Conservation (phyloP, 805 yeast genomes). For the Scheffersomyces ergatensis region DNA sequence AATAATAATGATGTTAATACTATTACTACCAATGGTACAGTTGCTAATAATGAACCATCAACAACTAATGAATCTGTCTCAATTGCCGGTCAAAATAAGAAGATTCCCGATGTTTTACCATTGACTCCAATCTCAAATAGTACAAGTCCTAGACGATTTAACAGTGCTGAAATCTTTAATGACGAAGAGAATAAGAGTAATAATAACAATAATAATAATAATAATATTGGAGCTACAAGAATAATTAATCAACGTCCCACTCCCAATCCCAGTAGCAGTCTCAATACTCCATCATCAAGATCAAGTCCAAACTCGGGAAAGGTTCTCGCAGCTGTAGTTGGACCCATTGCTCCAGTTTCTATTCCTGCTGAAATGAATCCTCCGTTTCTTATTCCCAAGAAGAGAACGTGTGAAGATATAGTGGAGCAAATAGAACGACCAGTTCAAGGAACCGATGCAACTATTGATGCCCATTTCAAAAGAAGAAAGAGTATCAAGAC, state of each 20-base stretch:
- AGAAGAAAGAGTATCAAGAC: neutral
- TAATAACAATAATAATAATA: too few relatives aligned
- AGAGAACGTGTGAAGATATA: neutral
- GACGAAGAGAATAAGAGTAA: neutral
- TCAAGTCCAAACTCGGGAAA: neutral
- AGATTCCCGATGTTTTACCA: conserved; percentile 13
- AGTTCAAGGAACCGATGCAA: neutral
- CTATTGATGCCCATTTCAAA: neutral
- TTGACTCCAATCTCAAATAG: conserved; percentile 25
- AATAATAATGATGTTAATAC: conserved; percentile 20
- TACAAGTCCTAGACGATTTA: conserved; percentile 16
- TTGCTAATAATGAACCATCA: neutral
- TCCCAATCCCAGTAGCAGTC: too few relatives aligned
- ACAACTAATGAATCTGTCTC: conserved; percentile 1
- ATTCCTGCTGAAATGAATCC: neutral
- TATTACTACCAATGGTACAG: conserved; percentile 2
- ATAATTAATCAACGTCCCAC: neutral
- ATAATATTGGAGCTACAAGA: too few relatives aligned
- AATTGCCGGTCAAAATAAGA: neutral
- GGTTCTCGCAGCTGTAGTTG: neutral
- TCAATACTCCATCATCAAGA: conserved; percentile 3
- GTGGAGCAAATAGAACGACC: neutral
- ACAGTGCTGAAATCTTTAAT: neutral
- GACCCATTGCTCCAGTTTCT: neutral
- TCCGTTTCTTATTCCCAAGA: neutral